phyloP scores from a whole-genome alignment of 2,329 filamentous ascomycete species.

The Microcyclosporella mali region DNA sequence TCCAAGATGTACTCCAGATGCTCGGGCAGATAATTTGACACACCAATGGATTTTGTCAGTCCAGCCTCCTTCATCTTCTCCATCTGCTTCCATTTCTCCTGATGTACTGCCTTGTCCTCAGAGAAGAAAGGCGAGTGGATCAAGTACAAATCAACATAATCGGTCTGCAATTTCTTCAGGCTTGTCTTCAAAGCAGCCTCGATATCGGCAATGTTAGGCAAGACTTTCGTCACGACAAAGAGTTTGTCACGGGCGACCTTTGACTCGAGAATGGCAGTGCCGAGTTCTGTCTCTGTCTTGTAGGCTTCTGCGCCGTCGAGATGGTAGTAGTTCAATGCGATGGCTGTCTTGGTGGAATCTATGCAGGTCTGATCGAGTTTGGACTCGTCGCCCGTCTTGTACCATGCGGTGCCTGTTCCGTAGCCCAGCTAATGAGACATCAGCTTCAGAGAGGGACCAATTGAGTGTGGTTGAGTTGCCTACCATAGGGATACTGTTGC shows the following conservation, averaged over 20 bases:
- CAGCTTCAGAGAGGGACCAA: slow-evolving; percentile 2
- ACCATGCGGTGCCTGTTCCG: slow-evolving; percentile 66
- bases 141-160: slow-evolving; percentile 60
- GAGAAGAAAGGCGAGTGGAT: slow-evolving; percentile 58
- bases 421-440: slow-evolving; percentile 54
- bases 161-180: slow-evolving; percentile 54
- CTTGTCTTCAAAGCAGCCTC: slow-evolving; percentile 49
- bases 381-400: slow-evolving; percentile 44
- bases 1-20: slow-evolving; percentile 52
- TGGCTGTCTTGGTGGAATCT: slow-evolving; percentile 55
- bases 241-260: slow-evolving; percentile 43
- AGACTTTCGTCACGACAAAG: slow-evolving; percentile 53
- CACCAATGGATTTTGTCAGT: slow-evolving; percentile 55
- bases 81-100: slow-evolving; percentile 55
- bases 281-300: slow-evolving; percentile 47
- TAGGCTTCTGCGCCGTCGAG: slow-evolving; percentile 67
- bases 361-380: slow-evolving; percentile 53
- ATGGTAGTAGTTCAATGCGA: slow-evolving; percentile 64
- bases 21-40: slow-evolving; percentile 53
- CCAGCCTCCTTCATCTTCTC: slow-evolving; percentile 52
- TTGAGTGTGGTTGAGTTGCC: slow-evolving; percentile 6
- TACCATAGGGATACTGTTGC: slow-evolving; percentile 65
- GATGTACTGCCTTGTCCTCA: slow-evolving; percentile 48
- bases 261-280: slow-evolving; percentile 40
- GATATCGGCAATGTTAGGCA: slow-evolving; percentile 49